These are phyloP conservation scores for Umbelopsis sp. DNA, from an alignment of 192 early-diverging fungal species.

Conservation along the genomic window DNA sequence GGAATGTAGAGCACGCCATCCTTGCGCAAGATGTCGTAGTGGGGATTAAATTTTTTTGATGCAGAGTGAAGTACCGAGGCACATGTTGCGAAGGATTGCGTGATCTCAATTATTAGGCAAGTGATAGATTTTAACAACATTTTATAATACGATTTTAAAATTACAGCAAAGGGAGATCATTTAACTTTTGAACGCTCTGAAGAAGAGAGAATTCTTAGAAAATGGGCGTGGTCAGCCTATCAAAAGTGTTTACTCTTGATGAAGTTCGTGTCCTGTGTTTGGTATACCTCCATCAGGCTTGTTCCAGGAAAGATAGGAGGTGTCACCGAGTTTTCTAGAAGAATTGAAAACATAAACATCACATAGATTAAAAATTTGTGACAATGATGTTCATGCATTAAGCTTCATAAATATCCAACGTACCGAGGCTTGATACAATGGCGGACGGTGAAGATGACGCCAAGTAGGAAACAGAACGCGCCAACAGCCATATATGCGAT, in stretches of 20 bases:
- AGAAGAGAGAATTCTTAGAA: neutral
- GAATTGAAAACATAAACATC: neutral
- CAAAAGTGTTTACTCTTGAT: neutral
- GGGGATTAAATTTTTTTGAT: no score
- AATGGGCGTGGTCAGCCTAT: neutral
- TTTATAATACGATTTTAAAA: no score
- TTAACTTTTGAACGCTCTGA: neutral
- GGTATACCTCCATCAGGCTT: constrained; percentile 48
- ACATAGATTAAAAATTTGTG: neutral
- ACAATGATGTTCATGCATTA: neutral
- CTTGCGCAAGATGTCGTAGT: neutral
- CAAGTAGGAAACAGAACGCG: constrained; percentile 84
- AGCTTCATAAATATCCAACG: neutral
- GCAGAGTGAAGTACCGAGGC: no score
- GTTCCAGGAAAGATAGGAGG: constrained; percentile 96
- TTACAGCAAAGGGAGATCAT: no score
- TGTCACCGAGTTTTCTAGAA: constrained; percentile 86
- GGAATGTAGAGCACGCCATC: constrained; percentile 8
- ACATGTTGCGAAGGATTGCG: no score
- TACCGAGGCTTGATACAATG: constrained; percentile 92
- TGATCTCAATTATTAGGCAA: no score
- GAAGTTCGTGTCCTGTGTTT: neutral
- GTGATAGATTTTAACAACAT: no score
- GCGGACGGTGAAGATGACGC: constrained; percentile 82
- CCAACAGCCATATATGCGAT: constrained; percentile 94